Conservation (phyloP, 2,329 filamentous ascomycete species). For the Arthrobotrys sinensis region DNA sequence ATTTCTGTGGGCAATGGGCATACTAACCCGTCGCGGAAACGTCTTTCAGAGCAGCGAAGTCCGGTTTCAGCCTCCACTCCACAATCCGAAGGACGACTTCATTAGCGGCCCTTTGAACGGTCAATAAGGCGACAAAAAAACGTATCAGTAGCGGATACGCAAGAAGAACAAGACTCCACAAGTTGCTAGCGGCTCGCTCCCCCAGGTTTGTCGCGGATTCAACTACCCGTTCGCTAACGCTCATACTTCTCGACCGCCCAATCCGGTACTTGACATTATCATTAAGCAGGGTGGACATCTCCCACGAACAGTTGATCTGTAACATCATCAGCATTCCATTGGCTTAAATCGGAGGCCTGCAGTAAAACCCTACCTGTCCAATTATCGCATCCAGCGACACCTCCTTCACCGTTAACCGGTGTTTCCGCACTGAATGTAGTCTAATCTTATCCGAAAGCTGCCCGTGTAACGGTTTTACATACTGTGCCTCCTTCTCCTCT, state of each 20-base stretch:
- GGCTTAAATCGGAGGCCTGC: not conserved
- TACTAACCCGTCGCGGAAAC: constrained; percentile 81
- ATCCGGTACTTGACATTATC: constrained; percentile 88
- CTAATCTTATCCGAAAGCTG: constrained; percentile 79
- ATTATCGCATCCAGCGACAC: constrained; percentile 80
- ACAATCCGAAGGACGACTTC: constrained; percentile 84
- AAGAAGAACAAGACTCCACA: constrained; percentile 63
- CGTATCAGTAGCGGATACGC: constrained; percentile 62
- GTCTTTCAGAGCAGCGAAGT: constrained; percentile 89
- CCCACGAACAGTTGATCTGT: constrained; percentile 96
- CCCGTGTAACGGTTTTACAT: constrained; percentile 42
- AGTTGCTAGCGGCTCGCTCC: constrained; percentile 70
- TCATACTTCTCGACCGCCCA: constrained; percentile 85
- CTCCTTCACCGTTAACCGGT: constrained; percentile 84
- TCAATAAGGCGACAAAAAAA: constrained; percentile 81
- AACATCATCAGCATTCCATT: constrained; percentile 72
- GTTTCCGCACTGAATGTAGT: constrained; percentile 85
- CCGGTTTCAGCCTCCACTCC: constrained; percentile 85
- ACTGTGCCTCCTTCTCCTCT: constrained; percentile 58
- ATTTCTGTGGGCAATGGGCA: constrained; percentile 25
- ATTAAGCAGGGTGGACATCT: constrained; percentile 86
- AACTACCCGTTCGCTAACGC: constrained; percentile 93
- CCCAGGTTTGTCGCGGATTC: constrained; percentile 88
- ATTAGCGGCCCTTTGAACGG: constrained; percentile 83
- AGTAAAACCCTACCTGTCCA: constrained; percentile 55